phyloP scores from a whole-genome alignment of 2,329 filamentous ascomycete genomes.

The Lasiodiplodia sp. region DNA sequence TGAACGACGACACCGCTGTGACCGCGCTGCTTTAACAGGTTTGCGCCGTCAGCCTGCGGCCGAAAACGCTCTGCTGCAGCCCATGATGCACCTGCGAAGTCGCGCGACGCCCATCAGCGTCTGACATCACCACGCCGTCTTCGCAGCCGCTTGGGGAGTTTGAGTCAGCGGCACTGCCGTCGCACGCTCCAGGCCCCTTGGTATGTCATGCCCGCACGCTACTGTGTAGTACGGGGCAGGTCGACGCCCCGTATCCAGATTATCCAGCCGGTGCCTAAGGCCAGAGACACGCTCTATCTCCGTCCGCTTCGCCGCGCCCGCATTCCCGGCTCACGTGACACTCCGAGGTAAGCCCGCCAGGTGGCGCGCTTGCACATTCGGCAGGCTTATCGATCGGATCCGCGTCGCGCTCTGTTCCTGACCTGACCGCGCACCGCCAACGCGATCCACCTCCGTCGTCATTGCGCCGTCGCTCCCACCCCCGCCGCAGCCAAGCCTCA shows the following conservation, averaged over 20 bases:
- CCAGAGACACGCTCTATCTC: too few species aligned
- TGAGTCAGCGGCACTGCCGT: constrained; percentile 10
- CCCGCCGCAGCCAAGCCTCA: constrained; percentile 19
- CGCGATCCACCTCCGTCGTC: constrained; percentile 22
- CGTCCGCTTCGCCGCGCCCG: neutral
- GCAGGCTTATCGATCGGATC: constrained; percentile 25
- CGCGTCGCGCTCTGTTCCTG: constrained; percentile 28
- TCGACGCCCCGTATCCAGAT: neutral
- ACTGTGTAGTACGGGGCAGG: neutral
- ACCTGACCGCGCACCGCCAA: constrained; percentile 16
- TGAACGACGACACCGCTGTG: constrained; percentile 6
- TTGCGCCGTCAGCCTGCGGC: neutral
- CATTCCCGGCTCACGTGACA: neutral
- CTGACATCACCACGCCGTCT: constrained; percentile 23
- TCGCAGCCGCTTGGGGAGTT: neutral
- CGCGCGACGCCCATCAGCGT: constrained; percentile 2
- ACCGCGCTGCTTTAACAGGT: neutral
- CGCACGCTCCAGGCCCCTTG: constrained; percentile 1
- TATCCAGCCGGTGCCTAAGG: neutral
- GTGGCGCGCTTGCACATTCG: neutral
- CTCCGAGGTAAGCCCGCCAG: neutral
- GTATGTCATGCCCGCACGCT: neutral
- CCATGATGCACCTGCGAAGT: neutral
- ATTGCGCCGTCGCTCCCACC: constrained; percentile 2
- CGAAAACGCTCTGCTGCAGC: constrained; percentile 8